Conservation (phyloP, 2,329 filamentous ascomycete species). For the Zelopaecilomyces penicillatus region DNA sequence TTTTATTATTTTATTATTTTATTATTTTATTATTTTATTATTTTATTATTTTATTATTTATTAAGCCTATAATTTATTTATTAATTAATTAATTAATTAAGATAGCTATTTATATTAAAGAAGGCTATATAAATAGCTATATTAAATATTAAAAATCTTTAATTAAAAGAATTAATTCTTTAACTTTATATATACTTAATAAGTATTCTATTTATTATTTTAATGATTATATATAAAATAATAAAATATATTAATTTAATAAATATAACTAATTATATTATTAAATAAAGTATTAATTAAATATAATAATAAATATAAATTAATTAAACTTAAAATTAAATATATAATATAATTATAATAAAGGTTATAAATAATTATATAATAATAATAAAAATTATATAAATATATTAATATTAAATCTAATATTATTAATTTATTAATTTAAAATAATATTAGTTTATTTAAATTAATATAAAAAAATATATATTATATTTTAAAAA, state of each 20-base stretch:
- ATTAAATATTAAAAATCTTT: not conserved
- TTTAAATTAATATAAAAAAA: too few relatives aligned
- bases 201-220: not conserved
- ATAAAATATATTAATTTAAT: not conserved
- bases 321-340: not conserved
- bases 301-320: not conserved
- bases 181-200: not conserved
- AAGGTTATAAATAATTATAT: not conserved
- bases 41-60: not conserved
- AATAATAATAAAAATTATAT: not conserved
- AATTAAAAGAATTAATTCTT: constrained; percentile 1
- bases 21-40: not conserved
- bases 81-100: not conserved
- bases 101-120: not conserved
- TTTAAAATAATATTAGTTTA: too few relatives aligned
- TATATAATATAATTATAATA: not conserved
- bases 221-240: not conserved
- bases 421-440: not conserved
- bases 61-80: not conserved
- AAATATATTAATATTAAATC: not conserved
- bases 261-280: not conserved
- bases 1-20: not conserved
- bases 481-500: too few relatives aligned
- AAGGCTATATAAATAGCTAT: not conserved
- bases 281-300: not conserved